Percentiles rank a stretch among this genome's conserved stretches.
phyloP scores from a whole-genome alignment of 2,329 filamentous ascomycete species.

The Daldinia sp. region DNA sequence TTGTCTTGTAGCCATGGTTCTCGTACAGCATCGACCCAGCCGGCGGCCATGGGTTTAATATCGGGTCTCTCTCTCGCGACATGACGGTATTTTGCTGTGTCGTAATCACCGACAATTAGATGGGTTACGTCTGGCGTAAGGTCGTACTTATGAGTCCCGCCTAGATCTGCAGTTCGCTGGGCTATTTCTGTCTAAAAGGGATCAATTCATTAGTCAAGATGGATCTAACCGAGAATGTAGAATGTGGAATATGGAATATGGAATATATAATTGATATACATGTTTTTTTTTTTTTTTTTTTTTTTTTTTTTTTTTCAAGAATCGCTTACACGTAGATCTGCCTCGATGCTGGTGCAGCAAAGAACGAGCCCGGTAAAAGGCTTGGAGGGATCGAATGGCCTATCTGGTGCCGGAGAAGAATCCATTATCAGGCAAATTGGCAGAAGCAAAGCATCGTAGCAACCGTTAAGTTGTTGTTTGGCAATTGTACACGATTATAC shows the following conservation, averaged over 20 bases:
- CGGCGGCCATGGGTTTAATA: constrained; percentile 82
- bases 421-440: constrained; percentile 39
- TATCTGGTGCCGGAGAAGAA: constrained; percentile 44
- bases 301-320: neutral
- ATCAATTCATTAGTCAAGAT: constrained; percentile 8
- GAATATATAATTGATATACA: neutral
- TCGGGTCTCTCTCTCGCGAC: constrained; percentile 91
- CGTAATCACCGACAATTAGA: constrained; percentile 87
- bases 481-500: neutral
- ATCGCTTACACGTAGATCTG: constrained; percentile 78
- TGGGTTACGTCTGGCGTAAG: constrained; percentile 97
- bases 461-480: constrained; percentile 7
- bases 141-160: constrained; percentile 88
- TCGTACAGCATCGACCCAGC: constrained; percentile 86
- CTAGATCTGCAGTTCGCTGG: constrained; percentile 79
- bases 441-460: constrained; percentile 37
- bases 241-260: neutral
- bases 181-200: constrained; percentile 65
- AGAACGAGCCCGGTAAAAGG: constrained; percentile 80
- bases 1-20: constrained; percentile 83
- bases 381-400: constrained; percentile 65
- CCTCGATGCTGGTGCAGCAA: constrained; percentile 87
- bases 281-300: too few species aligned
- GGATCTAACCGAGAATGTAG: neutral
- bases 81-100: constrained; percentile 95